phyloP scores from a whole-genome alignment of 2,329 filamentous ascomycete genomes.

The Colletotrichum phormii region DNA sequence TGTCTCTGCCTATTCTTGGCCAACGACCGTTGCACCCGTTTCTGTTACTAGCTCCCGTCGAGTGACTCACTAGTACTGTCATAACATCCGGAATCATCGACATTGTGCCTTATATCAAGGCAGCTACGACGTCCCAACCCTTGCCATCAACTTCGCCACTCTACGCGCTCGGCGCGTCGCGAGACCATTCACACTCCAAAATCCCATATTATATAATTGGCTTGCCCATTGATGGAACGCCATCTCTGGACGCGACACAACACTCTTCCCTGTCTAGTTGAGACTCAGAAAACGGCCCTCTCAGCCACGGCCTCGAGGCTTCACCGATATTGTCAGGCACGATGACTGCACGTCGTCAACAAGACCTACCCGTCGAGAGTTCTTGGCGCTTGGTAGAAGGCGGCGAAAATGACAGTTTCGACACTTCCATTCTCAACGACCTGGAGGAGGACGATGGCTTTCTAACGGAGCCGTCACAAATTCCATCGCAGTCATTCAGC shows the following conservation, averaged over 20 bases:
- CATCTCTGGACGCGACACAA: background rate
- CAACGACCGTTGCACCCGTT: conserved; percentile 22
- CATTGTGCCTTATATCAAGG: background rate
- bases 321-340: background rate
- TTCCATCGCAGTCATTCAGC: conserved; percentile 55
- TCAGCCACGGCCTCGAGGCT: background rate
- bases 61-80: conserved; percentile 24
- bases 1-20: conserved; percentile 29
- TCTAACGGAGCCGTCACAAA: conserved; percentile 60
- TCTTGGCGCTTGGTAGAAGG: conserved; percentile 73
- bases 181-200: background rate
- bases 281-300: background rate
- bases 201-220: background rate
- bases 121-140: conserved; percentile 4
- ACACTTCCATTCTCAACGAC: conserved; percentile 63
- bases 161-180: conserved; percentile 22
- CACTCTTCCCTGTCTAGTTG: background rate
- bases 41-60: conserved; percentile 14
- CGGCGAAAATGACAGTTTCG: conserved; percentile 70
- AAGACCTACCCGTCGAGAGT: conserved; percentile 58
- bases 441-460: conserved; percentile 54
- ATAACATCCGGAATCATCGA: conserved; percentile 7
- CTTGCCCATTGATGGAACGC: background rate
- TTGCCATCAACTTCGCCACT: conserved; percentile 24
- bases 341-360: conserved; percentile 38